Evolutionary conservation across 768 basidiomycete genomes (phyloP), one percentile per base, ranked within the genome.

Genomic region (Xerocomellus intermedius): DNA sequence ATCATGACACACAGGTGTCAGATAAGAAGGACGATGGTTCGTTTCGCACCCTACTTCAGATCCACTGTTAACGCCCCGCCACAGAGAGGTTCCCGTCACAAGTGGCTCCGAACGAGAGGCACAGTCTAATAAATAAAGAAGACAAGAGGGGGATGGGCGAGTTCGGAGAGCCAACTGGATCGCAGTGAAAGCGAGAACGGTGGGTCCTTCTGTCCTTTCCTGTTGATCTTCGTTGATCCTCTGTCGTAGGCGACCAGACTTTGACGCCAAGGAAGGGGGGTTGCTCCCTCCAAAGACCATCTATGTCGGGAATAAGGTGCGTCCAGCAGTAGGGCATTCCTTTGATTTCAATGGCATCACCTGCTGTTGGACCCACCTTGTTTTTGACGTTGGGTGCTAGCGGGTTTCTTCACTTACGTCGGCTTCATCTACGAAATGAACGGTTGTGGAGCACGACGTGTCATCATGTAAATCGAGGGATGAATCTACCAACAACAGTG

Each of bases 361-460:
- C 21, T 63, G 44, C 53, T 45, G 64, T 42, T 66, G 64, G 64
- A 65, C 63, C 41, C 39, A 5, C 45, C 47, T 54, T 54, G 63
- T 62, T 59, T 47, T 38, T 12, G 42, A 39, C 13, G 6, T 5
- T n/a, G 26, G 6, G 8, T 42, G 10, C 19, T 0, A 19, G 9
- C 36, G 6, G 9, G 22, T 17, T 14, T 41, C 30, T 22, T 12
- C 21, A 2, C 19, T 30, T 26, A 10, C 14, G 24, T 26, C 10
- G 10, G 10, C 6, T 7, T 14, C 13, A 33, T 33, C 33, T 35
- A 5, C 33, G 33, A 35, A 35, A 7, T 33, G 32, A 33, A 33
- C 32, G 13, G 32, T 33, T 17, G 9, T 0, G 9, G 2, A 30
- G 22, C 19, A 42, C 16, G 9, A 9, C 28, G 8, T 30, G 28